A percentile compares a stretch with the other conserved stretches of the same genome.
Evolutionary conservation across 2,329 filamentous ascomycete genomes (phyloP).

Genomic region (Mycosphaerelloides madeirae): DNA sequence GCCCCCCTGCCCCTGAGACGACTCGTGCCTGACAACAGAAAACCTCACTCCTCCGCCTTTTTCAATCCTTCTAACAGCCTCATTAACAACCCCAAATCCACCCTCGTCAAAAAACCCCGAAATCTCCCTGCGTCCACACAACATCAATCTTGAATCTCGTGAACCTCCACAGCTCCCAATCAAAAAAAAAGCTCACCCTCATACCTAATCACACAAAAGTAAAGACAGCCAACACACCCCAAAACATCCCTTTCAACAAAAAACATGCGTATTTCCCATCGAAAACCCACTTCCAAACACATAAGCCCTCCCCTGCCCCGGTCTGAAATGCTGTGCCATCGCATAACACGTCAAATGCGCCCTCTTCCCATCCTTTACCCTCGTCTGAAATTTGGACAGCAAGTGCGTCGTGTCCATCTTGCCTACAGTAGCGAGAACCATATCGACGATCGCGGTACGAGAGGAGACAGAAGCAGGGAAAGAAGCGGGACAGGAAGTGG

Average conservation of each 20-base stretch:
- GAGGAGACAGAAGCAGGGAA: neutral
- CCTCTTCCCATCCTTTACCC: neutral
- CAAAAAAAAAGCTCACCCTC: neutral
- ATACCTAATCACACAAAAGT: too few relatives aligned
- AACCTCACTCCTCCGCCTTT: too few relatives aligned
- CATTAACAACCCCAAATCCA: neutral
- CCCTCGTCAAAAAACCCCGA: neutral
- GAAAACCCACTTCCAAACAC: neutral
- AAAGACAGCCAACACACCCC: too few relatives aligned
- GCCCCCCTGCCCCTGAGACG: too few relatives aligned
- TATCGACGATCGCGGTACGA: neutral
- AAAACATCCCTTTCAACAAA: too few relatives aligned
- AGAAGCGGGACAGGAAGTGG: neutral
- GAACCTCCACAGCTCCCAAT: slow-evolving; percentile 1
- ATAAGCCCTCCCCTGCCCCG: neutral
- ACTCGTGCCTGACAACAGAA: too few relatives aligned
- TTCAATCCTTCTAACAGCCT: too few relatives aligned
- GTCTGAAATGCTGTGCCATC: slow-evolving; percentile 1
- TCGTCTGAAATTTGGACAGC: slow-evolving; percentile 1
- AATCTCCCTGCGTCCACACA: slow-evolving; percentile 3
- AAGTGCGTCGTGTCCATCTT: slow-evolving; percentile 1
- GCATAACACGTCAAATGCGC: slow-evolving; percentile 3
- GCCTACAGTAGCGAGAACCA: neutral
- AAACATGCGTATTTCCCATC: slow-evolving; percentile 1
- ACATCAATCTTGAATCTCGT: neutral